Base-by-base conservation (phyloP, 805 yeast species). In the Brettanomyces naardenensis region DNA sequence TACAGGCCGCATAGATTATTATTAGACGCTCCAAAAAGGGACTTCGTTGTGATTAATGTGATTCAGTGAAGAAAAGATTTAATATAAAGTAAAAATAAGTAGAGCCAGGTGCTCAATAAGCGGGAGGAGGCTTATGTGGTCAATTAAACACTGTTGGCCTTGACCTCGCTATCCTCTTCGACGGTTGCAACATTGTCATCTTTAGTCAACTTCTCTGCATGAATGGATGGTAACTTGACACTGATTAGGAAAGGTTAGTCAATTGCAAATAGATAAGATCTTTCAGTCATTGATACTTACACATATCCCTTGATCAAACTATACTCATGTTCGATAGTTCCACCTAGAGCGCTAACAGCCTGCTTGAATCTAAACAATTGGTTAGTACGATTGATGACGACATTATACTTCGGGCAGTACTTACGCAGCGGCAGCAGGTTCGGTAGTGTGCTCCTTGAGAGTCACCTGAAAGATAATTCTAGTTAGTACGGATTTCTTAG, bases 161-260 rank as follows among this genome's bases (percentile, higher is more conserved):
- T 66, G 30, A 80, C 86, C 51, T 75, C 82, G 52, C 70, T 62
- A 54, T 81, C 89, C 54, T 76, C 86, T 57, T 81, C 89, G 45
- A 80, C 64, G 29, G 68, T 59, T 34, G 73, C 70, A 46, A 81
- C 78, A 35, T 66, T 69, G 21, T 70, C 72, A 51, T 74, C 68
- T 30, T 56, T 51, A 45, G 64, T 56, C 47, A 80, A 54, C n/a
- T 73, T 46, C 18, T 58, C 54, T 26, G 71, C 64, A 46, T 74
- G 80, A 44, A 67, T 42, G 10, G 31, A 19, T 31, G 88, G 87
- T 44, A 81, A 58, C 49, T 74, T 73, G 41, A 73, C 68, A 36
- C 59, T 55, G 33, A 4, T 31, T 19, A 28, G 26, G 14, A 19
- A 31, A 32, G 18, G 33, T 36, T 30, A 27, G 6, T 22, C 26